Conservation (phyloP, 2,329 filamentous ascomycete genomes). For the Rhytidhysteron rufulum region DNA sequence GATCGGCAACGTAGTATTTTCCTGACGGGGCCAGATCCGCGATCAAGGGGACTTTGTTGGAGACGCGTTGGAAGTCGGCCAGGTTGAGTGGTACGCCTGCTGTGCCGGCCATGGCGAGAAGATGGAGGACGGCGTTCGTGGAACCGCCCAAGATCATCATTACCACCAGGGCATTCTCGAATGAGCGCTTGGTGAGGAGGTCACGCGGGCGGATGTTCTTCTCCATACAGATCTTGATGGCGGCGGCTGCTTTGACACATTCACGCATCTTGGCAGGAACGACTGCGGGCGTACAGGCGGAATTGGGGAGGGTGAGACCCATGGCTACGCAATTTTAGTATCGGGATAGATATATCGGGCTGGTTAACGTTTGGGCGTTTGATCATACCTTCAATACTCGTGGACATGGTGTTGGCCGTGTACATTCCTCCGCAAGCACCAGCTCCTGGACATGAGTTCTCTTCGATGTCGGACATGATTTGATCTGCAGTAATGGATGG, state of each 20-base stretch:
- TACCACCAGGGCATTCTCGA: slow-evolving; percentile 85
- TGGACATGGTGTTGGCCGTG: slow-evolving; percentile 92
- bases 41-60: slow-evolving; percentile 79
- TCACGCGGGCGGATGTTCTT: slow-evolving; percentile 77
- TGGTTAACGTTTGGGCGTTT: too few species aligned
- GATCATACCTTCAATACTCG: slow-evolving; percentile 67
- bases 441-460: slow-evolving; percentile 70
- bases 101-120: slow-evolving; percentile 85
- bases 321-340: slow-evolving; percentile 53
- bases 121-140: slow-evolving; percentile 84
- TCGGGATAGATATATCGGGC: not conserved
- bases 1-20: slow-evolving; percentile 81
- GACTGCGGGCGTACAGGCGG: slow-evolving; percentile 75
- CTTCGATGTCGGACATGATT: slow-evolving; percentile 79
- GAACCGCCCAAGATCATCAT: slow-evolving; percentile 90
- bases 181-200: slow-evolving; percentile 72
- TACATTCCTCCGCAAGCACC: slow-evolving; percentile 92
- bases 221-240: slow-evolving; percentile 76
- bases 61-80: slow-evolving; percentile 78
- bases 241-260: slow-evolving; percentile 74
- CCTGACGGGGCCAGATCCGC: slow-evolving; percentile 82
- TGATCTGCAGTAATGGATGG: slow-evolving; percentile 68
- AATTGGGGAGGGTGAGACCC: slow-evolving; percentile 77
- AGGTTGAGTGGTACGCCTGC: slow-evolving; percentile 73
- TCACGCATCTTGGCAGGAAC: slow-evolving; percentile 83